Conservation (phyloP, 2,329 filamentous ascomycete species). For the Apiospora arundinis region DNA sequence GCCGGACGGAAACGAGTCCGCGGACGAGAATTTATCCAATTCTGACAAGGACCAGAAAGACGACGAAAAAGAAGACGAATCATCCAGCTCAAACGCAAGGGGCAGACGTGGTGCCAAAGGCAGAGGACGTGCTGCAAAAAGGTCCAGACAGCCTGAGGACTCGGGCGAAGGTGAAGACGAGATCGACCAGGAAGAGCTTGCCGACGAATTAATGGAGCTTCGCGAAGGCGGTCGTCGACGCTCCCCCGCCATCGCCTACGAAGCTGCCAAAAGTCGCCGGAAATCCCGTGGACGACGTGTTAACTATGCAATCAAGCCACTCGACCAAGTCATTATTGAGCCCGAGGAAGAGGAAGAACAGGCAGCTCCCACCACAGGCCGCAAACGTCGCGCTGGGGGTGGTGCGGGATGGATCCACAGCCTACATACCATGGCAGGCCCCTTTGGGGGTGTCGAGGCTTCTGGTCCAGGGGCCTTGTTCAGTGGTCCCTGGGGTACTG, state of each 20-base stretch:
- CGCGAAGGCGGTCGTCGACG: conserved; percentile 58
- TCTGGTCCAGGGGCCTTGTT: conserved; percentile 75
- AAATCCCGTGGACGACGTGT: conserved; percentile 65
- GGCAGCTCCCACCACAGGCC: conserved; percentile 73
- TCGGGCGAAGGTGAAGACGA: conserved; percentile 61
- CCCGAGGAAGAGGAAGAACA: conserved; percentile 68
- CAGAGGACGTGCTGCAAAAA: conserved; percentile 52
- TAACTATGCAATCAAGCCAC: conserved; percentile 85
- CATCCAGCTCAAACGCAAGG: conserved; percentile 56
- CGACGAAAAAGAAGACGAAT: conserved; percentile 52
- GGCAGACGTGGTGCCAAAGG: conserved; percentile 48
- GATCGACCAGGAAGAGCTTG: conserved; percentile 68
- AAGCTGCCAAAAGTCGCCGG: conserved; percentile 58
- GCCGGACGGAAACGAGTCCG: conserved; percentile 61
- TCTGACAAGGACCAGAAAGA: conserved; percentile 36
- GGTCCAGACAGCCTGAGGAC: conserved; percentile 54
- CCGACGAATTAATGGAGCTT: conserved; percentile 70
- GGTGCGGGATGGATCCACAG: conserved; percentile 75
- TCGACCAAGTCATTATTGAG: conserved; percentile 62
- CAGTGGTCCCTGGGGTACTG: conserved; percentile 75
- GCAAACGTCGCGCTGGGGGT: conserved; percentile 69
- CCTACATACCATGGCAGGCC: conserved; percentile 88
- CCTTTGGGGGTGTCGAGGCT: conserved; percentile 78
- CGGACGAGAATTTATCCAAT: conserved; percentile 44
- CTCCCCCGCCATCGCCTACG: conserved; percentile 64